Percentiles rank a stretch among this genome's conserved stretches.
Evolutionary conservation across 805 yeast species (phyloP).

Genomic region (Wickerhamomyces silvicola): DNA sequence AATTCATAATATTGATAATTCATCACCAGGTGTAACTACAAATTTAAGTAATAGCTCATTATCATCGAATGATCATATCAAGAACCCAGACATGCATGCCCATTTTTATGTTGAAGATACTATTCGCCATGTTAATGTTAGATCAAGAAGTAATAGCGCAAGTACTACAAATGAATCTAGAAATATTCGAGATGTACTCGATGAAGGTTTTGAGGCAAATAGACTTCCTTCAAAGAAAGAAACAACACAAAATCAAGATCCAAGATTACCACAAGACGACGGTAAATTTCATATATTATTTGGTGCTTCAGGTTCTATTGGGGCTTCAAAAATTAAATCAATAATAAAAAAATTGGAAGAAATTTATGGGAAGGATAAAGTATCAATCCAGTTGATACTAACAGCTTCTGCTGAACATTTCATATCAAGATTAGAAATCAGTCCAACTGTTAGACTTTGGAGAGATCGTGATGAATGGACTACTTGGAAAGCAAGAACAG

Average conservation of each 20-base stretch:
- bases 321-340: conserved; percentile 70
- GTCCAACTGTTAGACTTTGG: conserved; percentile 76
- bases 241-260: conserved; percentile 48
- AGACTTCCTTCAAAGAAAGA: conserved; percentile 25
- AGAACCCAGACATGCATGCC: conserved; percentile 64
- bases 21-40: conserved; percentile 2
- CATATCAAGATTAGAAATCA: conserved; percentile 42
- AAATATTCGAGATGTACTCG: conserved; percentile 9
- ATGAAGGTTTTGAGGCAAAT: conserved; percentile 1
- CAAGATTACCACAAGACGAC: conserved; percentile 71
- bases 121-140: conserved; percentile 39
- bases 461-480: conserved; percentile 92
- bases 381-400: conserved; percentile 79
- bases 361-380: conserved; percentile 65
- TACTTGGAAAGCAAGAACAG: conserved; percentile 74
- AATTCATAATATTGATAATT: neutral
- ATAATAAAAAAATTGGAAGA: conserved; percentile 78
- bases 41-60: conserved; percentile 17
- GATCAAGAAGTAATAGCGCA: conserved; percentile 26
- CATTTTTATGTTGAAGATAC: conserved; percentile 71
- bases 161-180: conserved; percentile 15
- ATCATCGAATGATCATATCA: conserved; percentile 27
- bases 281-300: conserved; percentile 79
- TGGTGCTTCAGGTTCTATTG: conserved; percentile 87
- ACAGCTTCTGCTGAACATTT: conserved; percentile 87